Evolutionary conservation across 768 basidiomycete genomes (phyloP), one percentile per base, ranked within the genome.

Genomic region (Ramaria rubella): DNA sequence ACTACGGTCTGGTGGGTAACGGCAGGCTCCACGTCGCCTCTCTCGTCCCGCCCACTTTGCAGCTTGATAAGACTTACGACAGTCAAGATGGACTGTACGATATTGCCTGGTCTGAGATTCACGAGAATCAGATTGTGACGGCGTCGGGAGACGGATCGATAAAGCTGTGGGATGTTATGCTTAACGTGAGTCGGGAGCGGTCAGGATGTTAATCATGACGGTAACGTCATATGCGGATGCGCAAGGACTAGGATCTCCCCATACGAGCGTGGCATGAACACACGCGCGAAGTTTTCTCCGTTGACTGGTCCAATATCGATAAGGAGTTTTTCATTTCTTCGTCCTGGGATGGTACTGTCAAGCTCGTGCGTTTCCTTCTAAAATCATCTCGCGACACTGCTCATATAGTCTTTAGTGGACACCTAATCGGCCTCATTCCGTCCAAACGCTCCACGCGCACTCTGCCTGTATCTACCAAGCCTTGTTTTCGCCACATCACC

Each of bases 221-320:
- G 43, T 19, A 54, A 48, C 51, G 51, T 53, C 52, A 60, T 49
- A 62, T 38, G 57, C 69, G 67, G 60, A 48, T 42, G 43, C 60
- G 57, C 34, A 33, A 48, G 49, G 58, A 26, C 14, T 71, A 97
- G 93, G 87, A 92, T 63, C 80, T 86, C 53, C 94, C 95, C 1
- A 87, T 97, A 61, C 83, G 85, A 59, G 82, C 81, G 49, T 98
- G 95, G 94, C 87, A 91, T 63, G 95, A 98, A 70, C 95, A 98
- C 70, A 82, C 85, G 12, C 82, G 86, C 49, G 95, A 98, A 68
- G 91, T 94, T 6, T 94, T 90, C 74, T 87, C 87, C 11, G 82
- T 97, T 5, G 91, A 98, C 69, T 98, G 95, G 94, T 93, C 87
- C 60, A 98, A 96, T 70, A 69, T 94, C 59, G 83, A 86, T 63